Conservation (phyloP, 768 basidiomycete genomes). For the Cystobasidiopsis lactophilus region DNA sequence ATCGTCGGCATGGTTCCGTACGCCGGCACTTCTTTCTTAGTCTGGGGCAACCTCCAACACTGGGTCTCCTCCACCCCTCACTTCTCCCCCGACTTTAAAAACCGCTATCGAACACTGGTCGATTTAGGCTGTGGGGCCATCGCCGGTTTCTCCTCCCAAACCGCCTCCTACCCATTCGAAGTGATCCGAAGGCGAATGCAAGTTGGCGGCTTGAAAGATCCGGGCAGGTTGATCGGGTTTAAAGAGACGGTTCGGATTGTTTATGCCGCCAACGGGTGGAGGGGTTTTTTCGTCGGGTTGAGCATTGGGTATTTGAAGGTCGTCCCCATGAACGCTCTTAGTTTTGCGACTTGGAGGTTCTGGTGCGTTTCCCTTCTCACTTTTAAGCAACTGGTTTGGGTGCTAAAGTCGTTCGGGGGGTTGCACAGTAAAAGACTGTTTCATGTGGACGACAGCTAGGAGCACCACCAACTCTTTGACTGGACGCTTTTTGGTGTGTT, state of each 20-base stretch:
- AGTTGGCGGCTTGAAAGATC: constrained; percentile 61
- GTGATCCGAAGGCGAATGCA: constrained; percentile 82
- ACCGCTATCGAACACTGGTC: constrained; percentile 27
- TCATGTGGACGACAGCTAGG: too few relatives aligned
- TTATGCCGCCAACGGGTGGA: constrained; percentile 47
- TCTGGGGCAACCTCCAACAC: constrained; percentile 45
- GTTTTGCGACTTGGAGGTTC: constrained; percentile 68
- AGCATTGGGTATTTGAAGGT: constrained; percentile 83
- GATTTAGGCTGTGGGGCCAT: constrained; percentile 68
- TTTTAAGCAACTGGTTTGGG: too few relatives aligned
- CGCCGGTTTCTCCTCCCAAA: constrained; percentile 67
- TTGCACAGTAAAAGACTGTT: too few relatives aligned
- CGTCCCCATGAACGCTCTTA: constrained; percentile 85
- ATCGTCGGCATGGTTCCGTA: constrained; percentile 83
- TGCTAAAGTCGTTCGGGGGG: too few relatives aligned
- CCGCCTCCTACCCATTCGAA: constrained; percentile 83
- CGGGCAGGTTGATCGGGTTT: constrained; percentile 56
- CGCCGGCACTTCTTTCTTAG: constrained; percentile 80
- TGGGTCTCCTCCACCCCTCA: constrained; percentile 34
- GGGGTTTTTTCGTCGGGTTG: constrained; percentile 78
- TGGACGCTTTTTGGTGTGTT: too few relatives aligned
- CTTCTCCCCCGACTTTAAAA: constrained; percentile 10
- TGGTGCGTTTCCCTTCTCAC: too few relatives aligned
- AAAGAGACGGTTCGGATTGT: constrained; percentile 50
- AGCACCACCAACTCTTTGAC: too few relatives aligned